These are phyloP conservation scores for Flaveria trinervia DNA, from an alignment of 129 eudicot genomes.

Conservation along the genomic window DNA sequence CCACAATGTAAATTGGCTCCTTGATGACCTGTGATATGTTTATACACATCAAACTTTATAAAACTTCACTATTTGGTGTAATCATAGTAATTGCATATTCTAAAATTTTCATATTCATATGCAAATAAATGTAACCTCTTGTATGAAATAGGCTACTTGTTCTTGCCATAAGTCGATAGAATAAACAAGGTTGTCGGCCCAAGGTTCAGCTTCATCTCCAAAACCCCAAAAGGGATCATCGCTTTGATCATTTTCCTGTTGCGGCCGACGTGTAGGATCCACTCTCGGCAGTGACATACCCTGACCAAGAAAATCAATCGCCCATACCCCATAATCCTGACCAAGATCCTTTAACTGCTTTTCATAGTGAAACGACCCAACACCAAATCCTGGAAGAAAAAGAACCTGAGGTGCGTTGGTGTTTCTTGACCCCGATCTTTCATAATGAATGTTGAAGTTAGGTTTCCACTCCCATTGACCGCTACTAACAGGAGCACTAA, in stretches of 20 bases:
- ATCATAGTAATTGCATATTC: background rate
- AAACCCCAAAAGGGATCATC: constrained; percentile 70
- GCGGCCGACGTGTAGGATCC: constrained; percentile 65
- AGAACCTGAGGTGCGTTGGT: constrained; percentile 67
- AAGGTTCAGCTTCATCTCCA: constrained; percentile 84
- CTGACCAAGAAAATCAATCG: constrained; percentile 94
- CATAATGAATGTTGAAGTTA: constrained; percentile 69
- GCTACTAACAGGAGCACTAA: constrained; percentile 59
- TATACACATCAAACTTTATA: background rate
- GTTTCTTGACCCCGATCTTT: constrained; percentile 69
- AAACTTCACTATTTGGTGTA: constrained; percentile 1
- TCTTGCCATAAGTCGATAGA: constrained; percentile 95
- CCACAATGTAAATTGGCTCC: constrained; percentile 93
- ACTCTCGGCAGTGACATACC: constrained; percentile 86
- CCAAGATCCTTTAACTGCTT: constrained; percentile 95
- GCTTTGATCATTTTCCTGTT: constrained; percentile 27
- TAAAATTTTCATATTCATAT: background rate
- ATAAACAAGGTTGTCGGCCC: constrained; percentile 85
- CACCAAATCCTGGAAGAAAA: constrained; percentile 96
- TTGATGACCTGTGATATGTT: constrained; percentile 67
- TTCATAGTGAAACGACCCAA: constrained; percentile 92
- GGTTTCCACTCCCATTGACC: constrained; percentile 88
- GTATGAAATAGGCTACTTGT: constrained; percentile 77
- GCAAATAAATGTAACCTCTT: constrained; percentile 35
- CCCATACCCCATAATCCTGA: constrained; percentile 80